Base-by-base conservation (phyloP, 164 flowering plant species). In the Euptelea pleiosperma region DNA sequence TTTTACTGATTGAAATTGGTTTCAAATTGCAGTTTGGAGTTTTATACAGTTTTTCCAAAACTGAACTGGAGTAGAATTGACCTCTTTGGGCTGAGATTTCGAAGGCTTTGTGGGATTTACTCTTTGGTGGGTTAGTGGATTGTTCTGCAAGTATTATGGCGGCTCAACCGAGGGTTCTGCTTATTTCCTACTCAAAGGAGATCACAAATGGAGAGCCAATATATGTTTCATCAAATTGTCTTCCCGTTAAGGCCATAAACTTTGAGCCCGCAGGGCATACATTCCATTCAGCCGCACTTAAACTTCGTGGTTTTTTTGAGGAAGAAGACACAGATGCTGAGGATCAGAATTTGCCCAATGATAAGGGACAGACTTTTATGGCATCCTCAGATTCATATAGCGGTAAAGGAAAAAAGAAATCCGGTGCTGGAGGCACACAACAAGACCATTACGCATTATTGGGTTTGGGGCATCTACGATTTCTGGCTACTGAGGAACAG, bases 361-460 rank as follows among this genome's bases (percentile, higher is more conserved):
- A 77, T 41, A 81, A 83, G 70, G 89, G 80, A 4, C 79, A 72
- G 50, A 30, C 41, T 6, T 74, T 61, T 64, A 48, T 65, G n/a
- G 79, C 85, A 39, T 83, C 91, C 30, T 81, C 71, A 36, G 95
- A 82, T 58, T 83, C 87, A 15, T 89, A 85, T 66, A 82, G 85
- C 64, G 77, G 69, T 49, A 91, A 91, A 70, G 81, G 95, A 52
- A 91, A 87, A 66, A 91, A 87, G 86, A 88, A 88, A 66, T 70
- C 82, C 37, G 82, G 83, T 33, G 47, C 56, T 34, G 88, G 61
- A 40, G 68, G 68, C 37, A 75, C 68, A 55, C 83, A 85, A 64
- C 89, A 91, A 59, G 98, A 92, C 75, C 98, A 92, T 64, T 92
- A 92, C 74, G 92, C 96, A 1, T 63, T 92, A 60, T 65, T 92